Evolutionary conservation across 345 rosid genomes (phyloP).

Genomic region (Citrus reticulata): DNA sequence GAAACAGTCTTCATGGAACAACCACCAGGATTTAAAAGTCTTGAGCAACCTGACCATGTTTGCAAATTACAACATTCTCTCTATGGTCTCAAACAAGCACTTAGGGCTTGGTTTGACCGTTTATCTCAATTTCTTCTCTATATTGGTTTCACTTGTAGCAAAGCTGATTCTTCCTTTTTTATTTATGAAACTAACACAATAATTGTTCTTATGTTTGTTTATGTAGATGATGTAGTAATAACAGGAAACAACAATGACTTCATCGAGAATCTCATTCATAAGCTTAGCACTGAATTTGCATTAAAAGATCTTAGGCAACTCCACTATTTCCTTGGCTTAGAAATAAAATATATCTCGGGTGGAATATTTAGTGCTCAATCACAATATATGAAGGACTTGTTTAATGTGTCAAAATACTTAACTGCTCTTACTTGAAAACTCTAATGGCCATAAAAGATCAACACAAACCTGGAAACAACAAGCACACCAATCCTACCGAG

Average conservation of each 20-base stretch:
- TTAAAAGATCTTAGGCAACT: not conserved
- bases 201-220: too few species aligned
- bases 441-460: too few species aligned
- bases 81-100: not conserved
- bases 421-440: too few species aligned
- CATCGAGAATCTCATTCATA: not conserved
- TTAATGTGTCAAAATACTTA: too few species aligned
- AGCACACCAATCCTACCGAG: not conserved
- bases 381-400: not conserved
- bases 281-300: not conserved
- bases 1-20: not conserved
- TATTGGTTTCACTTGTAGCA: not conserved
- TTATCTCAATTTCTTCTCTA: not conserved
- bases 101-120: not conserved
- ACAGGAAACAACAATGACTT: too few species aligned
- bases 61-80: not conserved
- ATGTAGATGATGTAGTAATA: too few species aligned
- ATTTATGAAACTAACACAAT: too few species aligned
- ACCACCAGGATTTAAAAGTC: not conserved
- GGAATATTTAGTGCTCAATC: not conserved
- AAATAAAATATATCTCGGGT: not conserved
- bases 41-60: not conserved
- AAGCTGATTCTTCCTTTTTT: too few species aligned
- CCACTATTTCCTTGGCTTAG: not conserved
- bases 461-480: too few species aligned